These are phyloP conservation scores for Xerocomellus intermedius DNA, from an alignment of 768 basidiomycete species.

Conservation along the genomic window DNA sequence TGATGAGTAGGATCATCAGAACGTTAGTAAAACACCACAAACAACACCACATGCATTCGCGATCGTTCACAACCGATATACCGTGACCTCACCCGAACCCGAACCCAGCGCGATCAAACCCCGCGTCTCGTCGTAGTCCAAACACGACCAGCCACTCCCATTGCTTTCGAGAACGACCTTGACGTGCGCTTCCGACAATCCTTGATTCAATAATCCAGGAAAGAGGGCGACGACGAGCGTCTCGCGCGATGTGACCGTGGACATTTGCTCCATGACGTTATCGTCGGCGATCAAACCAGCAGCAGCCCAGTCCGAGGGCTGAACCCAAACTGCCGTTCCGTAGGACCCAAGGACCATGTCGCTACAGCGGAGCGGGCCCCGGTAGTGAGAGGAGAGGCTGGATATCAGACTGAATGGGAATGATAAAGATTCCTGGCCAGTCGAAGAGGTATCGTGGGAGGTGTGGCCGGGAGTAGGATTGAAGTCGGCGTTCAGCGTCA, in stretches of 20 bases:
- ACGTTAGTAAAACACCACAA: neutral
- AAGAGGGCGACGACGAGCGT: conserved; percentile 49
- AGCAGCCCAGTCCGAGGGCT: conserved; percentile 47
- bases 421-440: conserved; percentile 30
- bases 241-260: conserved; percentile 31
- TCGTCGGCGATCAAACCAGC: conserved; percentile 37
- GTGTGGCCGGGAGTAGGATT: neutral
- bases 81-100: conserved; percentile 44
- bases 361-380: conserved; percentile 54
- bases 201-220: conserved; percentile 38
- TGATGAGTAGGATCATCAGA: neutral
- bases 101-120: conserved; percentile 56
- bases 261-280: conserved; percentile 11
- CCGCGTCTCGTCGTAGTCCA: conserved; percentile 60
- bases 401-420: conserved; percentile 49
- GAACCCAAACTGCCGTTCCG: conserved; percentile 64
- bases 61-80: conserved; percentile 28
- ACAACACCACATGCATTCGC: neutral
- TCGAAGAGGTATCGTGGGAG: conserved; percentile 1
- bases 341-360: conserved; percentile 51
- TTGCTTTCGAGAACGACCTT: conserved; percentile 36
- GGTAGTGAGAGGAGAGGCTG: conserved; percentile 36
- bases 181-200: conserved; percentile 22
- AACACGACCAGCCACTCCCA: conserved; percentile 44
- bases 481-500: conserved; percentile 41